These are phyloP conservation scores for Cladosporium sp. DNA, from an alignment of 2,329 filamentous ascomycete genomes.

Conservation along the genomic window DNA sequence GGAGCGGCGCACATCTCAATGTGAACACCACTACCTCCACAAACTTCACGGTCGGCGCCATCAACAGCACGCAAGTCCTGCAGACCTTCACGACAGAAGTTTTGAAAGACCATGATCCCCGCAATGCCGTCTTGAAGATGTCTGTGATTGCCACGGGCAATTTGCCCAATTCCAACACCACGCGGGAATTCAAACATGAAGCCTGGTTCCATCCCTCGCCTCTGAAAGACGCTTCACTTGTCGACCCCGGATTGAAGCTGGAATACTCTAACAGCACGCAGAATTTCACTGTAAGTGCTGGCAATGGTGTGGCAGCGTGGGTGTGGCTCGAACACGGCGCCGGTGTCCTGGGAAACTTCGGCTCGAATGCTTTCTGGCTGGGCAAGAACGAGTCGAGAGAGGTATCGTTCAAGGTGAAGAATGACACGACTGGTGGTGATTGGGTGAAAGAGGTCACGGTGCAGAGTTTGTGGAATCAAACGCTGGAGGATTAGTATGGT, in stretches of 20 bases:
- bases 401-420: conserved; percentile 45
- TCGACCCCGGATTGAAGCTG: conserved; percentile 47
- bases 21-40: conserved; percentile 30
- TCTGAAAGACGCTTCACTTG: conserved; percentile 43
- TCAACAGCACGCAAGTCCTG: conserved; percentile 51
- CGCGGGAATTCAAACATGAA: conserved; percentile 44
- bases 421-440: conserved; percentile 38
- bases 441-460: conserved; percentile 49
- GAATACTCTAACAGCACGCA: conserved; percentile 28
- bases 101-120: conserved; percentile 27
- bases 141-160: conserved; percentile 43
- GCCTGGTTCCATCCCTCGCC: conserved; percentile 49
- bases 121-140: conserved; percentile 42
- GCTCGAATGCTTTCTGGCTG: conserved; percentile 52
- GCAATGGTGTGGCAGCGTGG: conserved; percentile 47
- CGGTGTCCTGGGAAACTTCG: conserved; percentile 48
- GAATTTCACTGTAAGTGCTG: conserved; percentile 47
- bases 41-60: conserved; percentile 44
- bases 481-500: conserved; percentile 16
- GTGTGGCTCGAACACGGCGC: conserved; percentile 54
- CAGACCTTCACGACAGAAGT: conserved; percentile 33
- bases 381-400: conserved; percentile 41
- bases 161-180: conserved; percentile 43
- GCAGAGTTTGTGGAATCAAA: conserved; percentile 51
- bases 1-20: conserved; percentile 43